These are phyloP conservation scores for Rhinocladiella similis DNA, from an alignment of 2,329 filamentous ascomycete genomes.

Conservation along the genomic window DNA sequence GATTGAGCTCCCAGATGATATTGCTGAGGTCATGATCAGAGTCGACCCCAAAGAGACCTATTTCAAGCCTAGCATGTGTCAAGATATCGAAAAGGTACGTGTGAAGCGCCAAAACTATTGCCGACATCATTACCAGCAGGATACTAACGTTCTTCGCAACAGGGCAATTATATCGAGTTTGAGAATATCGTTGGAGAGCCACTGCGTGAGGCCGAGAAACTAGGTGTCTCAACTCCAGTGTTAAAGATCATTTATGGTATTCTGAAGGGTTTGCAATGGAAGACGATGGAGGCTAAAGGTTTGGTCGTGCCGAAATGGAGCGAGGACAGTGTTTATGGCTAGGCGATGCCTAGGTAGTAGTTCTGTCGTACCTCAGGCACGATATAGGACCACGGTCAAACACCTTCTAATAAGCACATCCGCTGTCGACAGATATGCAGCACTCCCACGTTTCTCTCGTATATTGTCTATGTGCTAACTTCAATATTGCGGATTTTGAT, in stretches of 20 bases:
- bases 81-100: conserved; percentile 51
- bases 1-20: conserved; percentile 42
- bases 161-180: conserved; percentile 57
- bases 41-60: conserved; percentile 49
- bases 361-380: too few relatives aligned
- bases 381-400: too few relatives aligned
- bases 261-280: conserved; percentile 30
- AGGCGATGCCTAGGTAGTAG: not conserved
- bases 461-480: not conserved
- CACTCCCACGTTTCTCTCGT: too few relatives aligned
- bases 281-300: conserved; percentile 29
- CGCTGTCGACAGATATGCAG: too few relatives aligned
- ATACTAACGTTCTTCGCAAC: not conserved
- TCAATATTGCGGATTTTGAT: not conserved
- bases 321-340: not conserved
- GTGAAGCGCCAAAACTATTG: not conserved
- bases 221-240: conserved; percentile 42
- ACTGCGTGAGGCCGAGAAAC: conserved; percentile 49
- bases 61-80: conserved; percentile 55
- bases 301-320: not conserved
- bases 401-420: too few relatives aligned
- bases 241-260: conserved; percentile 30
- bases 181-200: conserved; percentile 59
- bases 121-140: too few relatives aligned
- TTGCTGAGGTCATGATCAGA: conserved; percentile 50